A percentile compares a stretch with the other conserved stretches of the same genome.
Conservation (phyloP, 2,329 filamentous ascomycete genomes). For the Cryoendolithus antarcticus region DNA sequence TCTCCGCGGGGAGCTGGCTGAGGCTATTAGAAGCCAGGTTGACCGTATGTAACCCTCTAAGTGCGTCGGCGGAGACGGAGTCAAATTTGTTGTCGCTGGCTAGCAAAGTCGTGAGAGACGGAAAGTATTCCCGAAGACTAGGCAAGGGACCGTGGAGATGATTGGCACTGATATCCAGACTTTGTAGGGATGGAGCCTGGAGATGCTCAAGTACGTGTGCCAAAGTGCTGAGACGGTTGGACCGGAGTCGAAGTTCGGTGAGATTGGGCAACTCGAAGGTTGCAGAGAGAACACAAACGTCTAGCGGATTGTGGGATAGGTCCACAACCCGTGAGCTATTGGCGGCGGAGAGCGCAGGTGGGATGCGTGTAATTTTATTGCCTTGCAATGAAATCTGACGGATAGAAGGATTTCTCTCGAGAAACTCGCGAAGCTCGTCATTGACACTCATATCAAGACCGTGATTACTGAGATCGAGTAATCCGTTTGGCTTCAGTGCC, state of each 20-base stretch:
- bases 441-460: conserved; percentile 26
- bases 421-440: conserved; percentile 30
- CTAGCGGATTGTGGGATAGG: conserved; percentile 28
- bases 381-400: conserved; percentile 57
- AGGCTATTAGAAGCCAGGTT: conserved; percentile 82
- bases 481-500: conserved; percentile 21
- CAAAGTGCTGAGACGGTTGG: conserved; percentile 62
- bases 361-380: conserved; percentile 62
- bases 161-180: conserved; percentile 73
- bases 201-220: conserved; percentile 53
- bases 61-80: conserved; percentile 53
- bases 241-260: conserved; percentile 62
- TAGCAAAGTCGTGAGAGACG: conserved; percentile 56
- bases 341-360: conserved; percentile 56
- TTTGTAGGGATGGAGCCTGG: conserved; percentile 60
- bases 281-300: conserved; percentile 55
- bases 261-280: conserved; percentile 51
- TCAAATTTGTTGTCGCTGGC: conserved; percentile 69
- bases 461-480: conserved; percentile 30
- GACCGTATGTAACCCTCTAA: conserved; percentile 62
- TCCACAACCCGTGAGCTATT: conserved; percentile 47
- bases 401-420: conserved; percentile 33
- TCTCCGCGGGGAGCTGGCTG: conserved; percentile 61
- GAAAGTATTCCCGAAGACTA: conserved; percentile 52
- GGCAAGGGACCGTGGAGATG: conserved; percentile 60